Evolutionary conservation across 2,329 filamentous ascomycete genomes (phyloP).

Genomic region (Gnomoniopsis sp.): DNA sequence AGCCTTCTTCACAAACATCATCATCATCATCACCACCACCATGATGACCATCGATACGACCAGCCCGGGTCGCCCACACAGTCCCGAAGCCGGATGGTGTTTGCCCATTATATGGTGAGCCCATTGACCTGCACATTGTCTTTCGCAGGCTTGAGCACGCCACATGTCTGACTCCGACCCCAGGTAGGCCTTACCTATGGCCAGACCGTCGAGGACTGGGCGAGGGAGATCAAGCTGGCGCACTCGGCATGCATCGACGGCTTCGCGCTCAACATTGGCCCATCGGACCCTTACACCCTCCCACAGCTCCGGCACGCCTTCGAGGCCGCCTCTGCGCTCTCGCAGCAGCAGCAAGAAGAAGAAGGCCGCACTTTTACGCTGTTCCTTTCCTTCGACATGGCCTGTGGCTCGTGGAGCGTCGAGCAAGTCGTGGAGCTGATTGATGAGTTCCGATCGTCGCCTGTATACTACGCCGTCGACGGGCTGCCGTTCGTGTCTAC

Average conservation of each 20-base stretch:
- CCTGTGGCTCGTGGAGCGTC: conserved; percentile 25
- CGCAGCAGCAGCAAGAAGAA: conserved; percentile 18
- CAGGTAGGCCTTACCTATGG: conserved; percentile 31
- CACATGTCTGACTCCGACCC: neutral
- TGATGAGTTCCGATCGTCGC: conserved; percentile 33
- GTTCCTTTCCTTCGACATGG: conserved; percentile 35
- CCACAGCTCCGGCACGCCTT: conserved; percentile 31
- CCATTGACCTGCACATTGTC: neutral
- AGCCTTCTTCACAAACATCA: neutral
- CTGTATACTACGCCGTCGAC: conserved; percentile 38
- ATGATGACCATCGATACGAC: neutral
- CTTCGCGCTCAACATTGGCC: conserved; percentile 39
- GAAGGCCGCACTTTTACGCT: conserved; percentile 27
- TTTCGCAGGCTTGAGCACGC: neutral
- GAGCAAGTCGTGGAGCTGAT: conserved; percentile 28
- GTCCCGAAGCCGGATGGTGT: conserved; percentile 20
- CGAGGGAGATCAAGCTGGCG: conserved; percentile 31
- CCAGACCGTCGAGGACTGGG: conserved; percentile 29
- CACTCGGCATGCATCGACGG: conserved; percentile 36
- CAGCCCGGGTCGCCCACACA: neutral
- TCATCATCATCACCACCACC: neutral
- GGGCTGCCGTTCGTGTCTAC: conserved; percentile 46
- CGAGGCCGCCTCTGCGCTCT: conserved; percentile 23
- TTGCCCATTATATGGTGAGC: conserved; percentile 28
- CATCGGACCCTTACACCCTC: conserved; percentile 29